Conservation (phyloP, 2,329 filamentous ascomycete species). For the Alternaria triticimaculans region DNA sequence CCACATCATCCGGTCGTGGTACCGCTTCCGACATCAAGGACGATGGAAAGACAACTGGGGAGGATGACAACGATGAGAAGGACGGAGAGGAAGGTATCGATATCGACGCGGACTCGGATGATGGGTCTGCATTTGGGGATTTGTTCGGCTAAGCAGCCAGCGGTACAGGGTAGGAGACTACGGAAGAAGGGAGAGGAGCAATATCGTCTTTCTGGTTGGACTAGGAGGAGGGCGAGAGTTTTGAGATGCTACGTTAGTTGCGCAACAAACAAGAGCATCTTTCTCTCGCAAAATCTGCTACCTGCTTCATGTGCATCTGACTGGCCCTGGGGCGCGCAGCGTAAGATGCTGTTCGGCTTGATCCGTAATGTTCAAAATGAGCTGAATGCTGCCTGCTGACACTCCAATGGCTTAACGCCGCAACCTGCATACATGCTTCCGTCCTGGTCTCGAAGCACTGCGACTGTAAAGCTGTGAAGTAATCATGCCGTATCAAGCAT, state of each 20-base stretch:
- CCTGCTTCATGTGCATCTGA: too few species aligned
- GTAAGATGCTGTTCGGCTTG: not conserved
- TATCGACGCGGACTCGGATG: constrained; percentile 12
- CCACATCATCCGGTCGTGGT: not conserved
- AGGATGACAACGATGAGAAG: constrained; percentile 2
- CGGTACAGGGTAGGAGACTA: accelerated
- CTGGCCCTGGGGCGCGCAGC: not conserved
- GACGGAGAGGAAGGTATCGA: constrained; percentile 10
- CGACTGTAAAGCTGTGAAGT: not conserved
- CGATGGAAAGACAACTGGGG: not conserved
- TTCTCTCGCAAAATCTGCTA: not conserved
- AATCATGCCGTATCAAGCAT: too few species aligned
- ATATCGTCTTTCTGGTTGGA: not conserved
- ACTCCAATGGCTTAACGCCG: not conserved
- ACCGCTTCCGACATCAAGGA: not conserved
- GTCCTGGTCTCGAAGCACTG: not conserved
- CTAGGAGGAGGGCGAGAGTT: not conserved
- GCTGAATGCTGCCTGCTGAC: not conserved
- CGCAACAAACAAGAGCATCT: not conserved
- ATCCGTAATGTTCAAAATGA: not conserved
- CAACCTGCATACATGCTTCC: not conserved
- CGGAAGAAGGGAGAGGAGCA: accelerated
- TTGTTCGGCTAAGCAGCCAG: not conserved
- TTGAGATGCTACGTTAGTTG: not conserved
- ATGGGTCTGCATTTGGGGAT: not conserved